Evolutionary conservation across 1,139 yeast genomes (phyloP).

Genomic region (Geotrichum carabidarum): DNA sequence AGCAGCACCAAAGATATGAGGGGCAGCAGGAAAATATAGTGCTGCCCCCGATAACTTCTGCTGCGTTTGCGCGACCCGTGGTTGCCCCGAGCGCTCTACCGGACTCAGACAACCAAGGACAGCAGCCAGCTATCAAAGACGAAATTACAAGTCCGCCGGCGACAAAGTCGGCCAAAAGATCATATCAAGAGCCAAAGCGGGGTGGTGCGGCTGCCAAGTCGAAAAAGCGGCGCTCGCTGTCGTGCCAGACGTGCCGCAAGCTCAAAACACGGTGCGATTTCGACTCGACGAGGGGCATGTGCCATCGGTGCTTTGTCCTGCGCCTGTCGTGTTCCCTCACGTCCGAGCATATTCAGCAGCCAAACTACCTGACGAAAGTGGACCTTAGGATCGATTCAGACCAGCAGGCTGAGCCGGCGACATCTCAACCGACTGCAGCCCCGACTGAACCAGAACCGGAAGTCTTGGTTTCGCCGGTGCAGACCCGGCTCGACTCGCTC

Average conservation of each 20-base stretch:
- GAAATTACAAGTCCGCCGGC: neutral
- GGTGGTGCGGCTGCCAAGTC: neutral
- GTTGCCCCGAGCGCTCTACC: neutral
- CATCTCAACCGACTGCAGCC: neutral
- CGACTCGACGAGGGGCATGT: constrained; percentile 40
- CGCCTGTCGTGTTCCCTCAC: constrained; percentile 46
- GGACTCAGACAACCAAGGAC: neutral
- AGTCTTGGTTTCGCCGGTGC: neutral
- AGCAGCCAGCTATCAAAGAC: neutral
- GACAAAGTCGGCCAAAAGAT: neutral
- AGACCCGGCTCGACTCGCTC: neutral
- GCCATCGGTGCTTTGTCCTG: constrained; percentile 48
- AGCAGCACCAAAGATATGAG: neutral
- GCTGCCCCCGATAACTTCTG: constrained; percentile 1
- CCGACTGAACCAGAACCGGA: neutral
- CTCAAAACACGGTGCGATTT: constrained; percentile 52
- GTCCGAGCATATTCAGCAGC: constrained; percentile 30
- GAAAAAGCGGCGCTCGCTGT: constrained; percentile 43
- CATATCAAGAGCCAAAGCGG: neutral
- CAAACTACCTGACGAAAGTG: constrained; percentile 9
- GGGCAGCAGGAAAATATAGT: neutral
- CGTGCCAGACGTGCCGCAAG: constrained; percentile 50
- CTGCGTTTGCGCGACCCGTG: neutral
- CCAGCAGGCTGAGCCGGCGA: neutral
- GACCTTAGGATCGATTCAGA: neutral